These are phyloP conservation scores for Trematosphaeria pertusa DNA, from an alignment of 2,329 filamentous ascomycete genomes.

Conservation along the genomic window DNA sequence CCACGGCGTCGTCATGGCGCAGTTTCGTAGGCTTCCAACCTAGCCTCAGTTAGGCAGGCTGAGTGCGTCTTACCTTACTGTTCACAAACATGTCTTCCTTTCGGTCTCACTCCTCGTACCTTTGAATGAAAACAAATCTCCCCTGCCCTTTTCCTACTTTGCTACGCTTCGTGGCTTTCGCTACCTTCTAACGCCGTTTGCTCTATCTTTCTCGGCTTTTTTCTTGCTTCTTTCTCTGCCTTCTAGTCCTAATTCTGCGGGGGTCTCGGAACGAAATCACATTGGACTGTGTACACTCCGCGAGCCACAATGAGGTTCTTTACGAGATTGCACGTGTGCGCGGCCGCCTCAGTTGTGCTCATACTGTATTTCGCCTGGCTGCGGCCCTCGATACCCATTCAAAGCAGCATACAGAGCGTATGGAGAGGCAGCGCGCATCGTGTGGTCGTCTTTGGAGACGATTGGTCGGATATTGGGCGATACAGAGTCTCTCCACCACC, in stretches of 20 bases:
- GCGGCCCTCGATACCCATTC: conserved; percentile 33
- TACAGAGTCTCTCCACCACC: conserved; percentile 43
- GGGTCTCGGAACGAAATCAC: not conserved
- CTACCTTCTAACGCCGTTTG: too few species aligned
- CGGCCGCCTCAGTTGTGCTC: conserved; percentile 29
- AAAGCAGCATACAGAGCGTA: conserved; percentile 33
- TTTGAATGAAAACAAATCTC: not conserved
- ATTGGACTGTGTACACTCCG: not conserved
- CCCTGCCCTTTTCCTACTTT: not conserved
- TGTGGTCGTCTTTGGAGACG: conserved; percentile 49
- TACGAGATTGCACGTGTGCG: conserved; percentile 37
- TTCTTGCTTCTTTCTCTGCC: conserved; percentile 4
- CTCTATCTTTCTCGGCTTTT: too few species aligned
- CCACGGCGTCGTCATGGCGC: conserved; percentile 13
- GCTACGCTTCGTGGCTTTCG: too few species aligned
- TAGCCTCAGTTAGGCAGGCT: too few species aligned
- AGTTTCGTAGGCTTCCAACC: conserved; percentile 5
- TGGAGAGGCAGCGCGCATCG: conserved; percentile 38
- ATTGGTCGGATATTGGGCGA: conserved; percentile 47
- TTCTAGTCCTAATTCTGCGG: too few species aligned
- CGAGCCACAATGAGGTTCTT: conserved; percentile 38
- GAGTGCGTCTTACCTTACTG: not conserved
- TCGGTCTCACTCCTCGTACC: conserved; percentile 9
- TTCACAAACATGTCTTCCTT: conserved; percentile 23
- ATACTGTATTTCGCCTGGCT: conserved; percentile 42